Percentiles rank a stretch among this genome's conserved stretches.
phyloP scores from a whole-genome alignment of 768 basidiomycete genomes.

The Phaeotremella fagi region DNA sequence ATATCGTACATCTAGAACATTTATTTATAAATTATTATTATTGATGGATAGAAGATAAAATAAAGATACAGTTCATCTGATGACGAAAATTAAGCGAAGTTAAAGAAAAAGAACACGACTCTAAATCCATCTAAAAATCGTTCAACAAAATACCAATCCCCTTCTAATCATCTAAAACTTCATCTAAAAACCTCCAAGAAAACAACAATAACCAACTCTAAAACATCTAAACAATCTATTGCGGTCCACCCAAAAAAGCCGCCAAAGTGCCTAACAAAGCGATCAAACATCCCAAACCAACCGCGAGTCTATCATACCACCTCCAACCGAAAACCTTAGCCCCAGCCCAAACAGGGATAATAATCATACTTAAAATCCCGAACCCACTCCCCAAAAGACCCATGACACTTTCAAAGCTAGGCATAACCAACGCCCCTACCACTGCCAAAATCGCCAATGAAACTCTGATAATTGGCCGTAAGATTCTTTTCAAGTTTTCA shows the following conservation, averaged over 20 bases:
- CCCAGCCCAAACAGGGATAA: slow-evolving; percentile 33
- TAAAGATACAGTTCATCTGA: no score
- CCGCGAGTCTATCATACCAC: slow-evolving; percentile 6
- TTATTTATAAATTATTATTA: no score
- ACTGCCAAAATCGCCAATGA: slow-evolving; percentile 22
- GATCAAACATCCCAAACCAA: slow-evolving; percentile 3
- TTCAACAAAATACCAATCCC: no score
- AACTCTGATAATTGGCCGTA: slow-evolving; percentile 28
- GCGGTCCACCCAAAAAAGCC: slow-evolving; percentile 6
- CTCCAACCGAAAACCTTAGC: slow-evolving; percentile 30
- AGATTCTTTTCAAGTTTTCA: slow-evolving; percentile 25
- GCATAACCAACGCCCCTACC: slow-evolving; percentile 31
- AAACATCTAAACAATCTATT: background rate
- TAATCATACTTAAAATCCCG: slow-evolving; percentile 20
- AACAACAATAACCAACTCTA: no score
- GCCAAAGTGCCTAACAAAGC: slow-evolving; percentile 17
- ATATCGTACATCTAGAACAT: no score
- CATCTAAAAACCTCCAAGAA: no score
- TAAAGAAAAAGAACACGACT: no score
- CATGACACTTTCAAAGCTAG: slow-evolving; percentile 33
- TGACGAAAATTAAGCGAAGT: no score
- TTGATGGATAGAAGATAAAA: no score
- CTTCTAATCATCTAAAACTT: no score
- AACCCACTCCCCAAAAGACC: slow-evolving; percentile 33
- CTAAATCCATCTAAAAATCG: no score